These are phyloP conservation scores for Ceratobasidium sp. DNA, from an alignment of 1,284 basidiomycete species.

Conservation along the genomic window DNA sequence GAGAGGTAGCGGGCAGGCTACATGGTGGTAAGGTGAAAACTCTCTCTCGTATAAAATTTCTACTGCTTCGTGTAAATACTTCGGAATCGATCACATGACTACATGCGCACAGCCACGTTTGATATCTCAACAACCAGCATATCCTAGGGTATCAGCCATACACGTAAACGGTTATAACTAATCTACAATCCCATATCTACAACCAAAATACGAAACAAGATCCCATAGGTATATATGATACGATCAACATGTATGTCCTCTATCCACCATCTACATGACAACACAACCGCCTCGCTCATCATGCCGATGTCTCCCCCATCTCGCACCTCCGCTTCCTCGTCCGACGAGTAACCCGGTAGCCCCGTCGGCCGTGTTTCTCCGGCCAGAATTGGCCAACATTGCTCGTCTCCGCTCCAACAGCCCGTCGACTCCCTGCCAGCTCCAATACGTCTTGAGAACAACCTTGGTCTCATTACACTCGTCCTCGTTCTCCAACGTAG, in stretches of 20 bases:
- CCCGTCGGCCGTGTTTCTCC: slow-evolving; percentile 16
- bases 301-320: slow-evolving; percentile 12
- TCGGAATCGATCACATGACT: no score
- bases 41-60: no score
- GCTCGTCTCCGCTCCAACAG: slow-evolving; percentile 54
- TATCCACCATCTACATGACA: neutral
- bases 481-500: slow-evolving; percentile 58
- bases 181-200: no score
- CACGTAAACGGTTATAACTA: no score
- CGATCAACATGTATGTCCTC: no score
- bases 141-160: no score
- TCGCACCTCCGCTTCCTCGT: neutral
- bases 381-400: neutral
- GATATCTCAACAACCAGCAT: no score
- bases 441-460: slow-evolving; percentile 83
- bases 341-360: neutral
- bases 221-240: neutral
- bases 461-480: slow-evolving; percentile 77
- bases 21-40: no score
- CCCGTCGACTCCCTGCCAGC: slow-evolving; percentile 83
- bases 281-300: slow-evolving; percentile 24
- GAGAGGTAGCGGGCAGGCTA: no score
- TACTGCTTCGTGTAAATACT: no score
- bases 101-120: no score
- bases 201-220: neutral